Base-by-base conservation (phyloP, 257 asterid species). In the Linaria vulgaris region DNA sequence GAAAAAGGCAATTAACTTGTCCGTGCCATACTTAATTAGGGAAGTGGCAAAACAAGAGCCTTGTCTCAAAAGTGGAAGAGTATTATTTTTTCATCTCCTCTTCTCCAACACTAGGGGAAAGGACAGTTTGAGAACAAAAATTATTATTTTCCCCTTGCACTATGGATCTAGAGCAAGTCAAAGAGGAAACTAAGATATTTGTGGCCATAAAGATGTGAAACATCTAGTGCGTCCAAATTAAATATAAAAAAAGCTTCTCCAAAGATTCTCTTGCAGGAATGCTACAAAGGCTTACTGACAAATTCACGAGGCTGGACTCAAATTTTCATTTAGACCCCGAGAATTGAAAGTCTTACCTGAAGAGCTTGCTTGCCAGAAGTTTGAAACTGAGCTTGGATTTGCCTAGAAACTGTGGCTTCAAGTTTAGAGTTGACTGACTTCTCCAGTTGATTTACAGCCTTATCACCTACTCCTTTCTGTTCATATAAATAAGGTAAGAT, bases 321-420 rank as follows among this genome's bases (percentile, higher is more conserved):
- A 22, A 20, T n/a, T 2, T 16, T 22, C 15, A 5, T 15, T 50
- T 20, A 50, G 30, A 21, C 22, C 30, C 61, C n/a, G n/a, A 19
- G 45, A 9, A 61, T 13, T 34, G 5, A 52, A 39, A 22, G 52
- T 57, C 70, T 41, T 73, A 90, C 99, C 95, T 90, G 97, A 70
- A 94, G 90, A 64, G 92, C 95, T 81, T 87, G 99, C 81, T 80
- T 94, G 76, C 97, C 99, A 69, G 96, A 84, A 67, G 96, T 87
- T 77, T 84, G 97, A 76, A 94, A 90, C 51, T 94, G 99, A 43
- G 79, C 72, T 70, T 90, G 97, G 73, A 94, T 83, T 68, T 94
- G 96, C 69, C 90, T 85, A 55, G 86, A 80, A 78, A 94, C 90
- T 11, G 86, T 69, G 57, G 88, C 73, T 78, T 94, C 99, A 48